A percentile compares a stretch with the other conserved stretches of the same genome.
Conservation (phyloP, 2,329 filamentous ascomycete species). For the Hypomyces rosellus region DNA sequence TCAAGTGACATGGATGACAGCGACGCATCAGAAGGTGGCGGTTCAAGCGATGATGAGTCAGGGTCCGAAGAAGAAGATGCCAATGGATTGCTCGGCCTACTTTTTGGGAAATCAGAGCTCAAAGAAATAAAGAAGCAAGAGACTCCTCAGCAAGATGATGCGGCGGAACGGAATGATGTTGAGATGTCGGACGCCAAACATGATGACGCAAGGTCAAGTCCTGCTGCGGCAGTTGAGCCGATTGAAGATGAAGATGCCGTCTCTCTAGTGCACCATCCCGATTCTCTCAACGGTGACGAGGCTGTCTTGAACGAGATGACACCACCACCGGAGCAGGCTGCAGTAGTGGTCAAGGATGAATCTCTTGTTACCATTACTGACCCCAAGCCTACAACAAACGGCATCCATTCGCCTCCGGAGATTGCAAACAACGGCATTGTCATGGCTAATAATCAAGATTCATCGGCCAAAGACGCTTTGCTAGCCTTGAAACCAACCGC, state of each 20-base stretch:
- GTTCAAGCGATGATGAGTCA: constrained; percentile 33
- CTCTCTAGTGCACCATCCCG: constrained; percentile 26
- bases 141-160: constrained; percentile 10
- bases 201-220: background rate
- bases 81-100: constrained; percentile 46
- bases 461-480: background rate
- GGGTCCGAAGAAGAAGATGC: constrained; percentile 40
- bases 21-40: constrained; percentile 34
- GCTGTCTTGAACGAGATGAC: background rate
- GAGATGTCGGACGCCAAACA: constrained; percentile 18
- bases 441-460: constrained; percentile 22
- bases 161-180: constrained; percentile 19
- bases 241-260: constrained; percentile 28
- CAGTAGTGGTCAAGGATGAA: background rate
- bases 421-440: background rate
- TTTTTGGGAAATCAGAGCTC: constrained; percentile 54
- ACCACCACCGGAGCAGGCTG: background rate
- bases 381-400: background rate
- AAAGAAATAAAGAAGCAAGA: constrained; percentile 43
- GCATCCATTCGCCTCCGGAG: background rate
- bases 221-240: background rate
- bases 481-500: background rate
- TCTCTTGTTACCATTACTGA: background rate
- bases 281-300: constrained; percentile 15
- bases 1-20: constrained; percentile 46